Evolutionary conservation across 257 asterid genomes (phyloP).

Genomic region (Petunia axillaris): DNA sequence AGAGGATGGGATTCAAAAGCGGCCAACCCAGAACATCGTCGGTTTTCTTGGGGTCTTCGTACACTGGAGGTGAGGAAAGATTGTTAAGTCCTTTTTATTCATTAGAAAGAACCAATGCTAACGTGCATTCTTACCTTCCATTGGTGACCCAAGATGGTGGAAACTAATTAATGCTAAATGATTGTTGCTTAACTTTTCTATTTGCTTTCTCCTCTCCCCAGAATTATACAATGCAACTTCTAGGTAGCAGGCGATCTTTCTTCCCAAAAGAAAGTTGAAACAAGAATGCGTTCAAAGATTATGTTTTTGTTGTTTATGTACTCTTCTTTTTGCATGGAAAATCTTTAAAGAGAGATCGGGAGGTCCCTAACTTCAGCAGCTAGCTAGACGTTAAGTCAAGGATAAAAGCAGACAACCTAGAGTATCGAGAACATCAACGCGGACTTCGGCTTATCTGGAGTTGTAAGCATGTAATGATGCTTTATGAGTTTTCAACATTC

Average conservation of each 20-base stretch:
- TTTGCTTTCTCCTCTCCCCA: background rate
- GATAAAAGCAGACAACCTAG: background rate
- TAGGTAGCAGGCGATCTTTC: background rate
- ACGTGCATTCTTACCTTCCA: background rate
- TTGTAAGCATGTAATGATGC: constrained; percentile 7
- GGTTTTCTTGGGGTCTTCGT: constrained; percentile 79
- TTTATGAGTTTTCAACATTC: constrained; percentile 1
- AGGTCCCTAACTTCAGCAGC: constrained; percentile 14
- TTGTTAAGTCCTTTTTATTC: background rate
- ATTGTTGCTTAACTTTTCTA: too few relatives aligned
- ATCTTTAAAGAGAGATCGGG: background rate
- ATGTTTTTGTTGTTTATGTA: background rate
- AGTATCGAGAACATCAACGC: background rate
- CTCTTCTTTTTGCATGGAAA: background rate
- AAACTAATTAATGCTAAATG: background rate
- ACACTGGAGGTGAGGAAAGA: constrained; percentile 60
- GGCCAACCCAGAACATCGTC: constrained; percentile 74
- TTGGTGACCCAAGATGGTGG: background rate
- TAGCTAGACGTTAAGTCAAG: background rate
- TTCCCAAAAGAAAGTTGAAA: background rate
- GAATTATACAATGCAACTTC: background rate
- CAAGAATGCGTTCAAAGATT: background rate
- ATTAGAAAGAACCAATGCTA: background rate
- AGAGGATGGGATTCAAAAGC: constrained; percentile 82
- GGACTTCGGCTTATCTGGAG: constrained; percentile 8